Conservation (phyloP, 1,284 basidiomycete species). For the Rhodotorula sp. region DNA sequence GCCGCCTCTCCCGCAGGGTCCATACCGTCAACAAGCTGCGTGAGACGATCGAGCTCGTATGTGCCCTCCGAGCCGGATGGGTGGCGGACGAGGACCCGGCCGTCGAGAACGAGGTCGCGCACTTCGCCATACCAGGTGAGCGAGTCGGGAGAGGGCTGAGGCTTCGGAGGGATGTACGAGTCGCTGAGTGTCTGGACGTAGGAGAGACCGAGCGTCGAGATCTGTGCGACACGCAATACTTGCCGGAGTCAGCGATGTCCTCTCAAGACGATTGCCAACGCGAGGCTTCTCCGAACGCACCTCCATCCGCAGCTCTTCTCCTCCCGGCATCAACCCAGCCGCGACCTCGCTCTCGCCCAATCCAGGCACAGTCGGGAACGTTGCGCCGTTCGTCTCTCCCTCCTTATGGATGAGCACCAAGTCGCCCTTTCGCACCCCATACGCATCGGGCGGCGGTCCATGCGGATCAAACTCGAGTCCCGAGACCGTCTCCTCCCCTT, state of each 20-base stretch:
- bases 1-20: conserved; percentile 19
- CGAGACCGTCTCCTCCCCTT: conserved; percentile 58
- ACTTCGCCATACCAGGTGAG: conserved; percentile 55
- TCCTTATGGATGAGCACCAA: conserved; percentile 73
- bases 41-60: conserved; percentile 41
- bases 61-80: conserved; percentile 45
- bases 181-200: conserved; percentile 19
- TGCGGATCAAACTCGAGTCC: conserved; percentile 79
- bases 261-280: too few relatives aligned
- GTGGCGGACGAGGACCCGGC: conserved; percentile 49
- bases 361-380: conserved; percentile 64
- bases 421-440: conserved; percentile 77
- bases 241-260: not conserved
- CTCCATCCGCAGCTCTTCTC: conserved; percentile 54
- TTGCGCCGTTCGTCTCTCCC: conserved; percentile 66
- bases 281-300: conserved; percentile 47
- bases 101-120: conserved; percentile 50
- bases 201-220: conserved; percentile 46
- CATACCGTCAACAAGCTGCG: conserved; percentile 41
- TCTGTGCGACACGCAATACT: conserved; percentile 53
- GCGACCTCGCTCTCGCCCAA: conserved; percentile 76
- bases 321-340: conserved; percentile 62
- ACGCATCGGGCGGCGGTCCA: conserved; percentile 61
- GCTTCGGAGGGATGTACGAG: conserved; percentile 4
- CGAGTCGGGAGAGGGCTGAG: conserved; percentile 36